phyloP scores from a whole-genome alignment of 805 yeast species.

The Ogataea degrootiae region DNA sequence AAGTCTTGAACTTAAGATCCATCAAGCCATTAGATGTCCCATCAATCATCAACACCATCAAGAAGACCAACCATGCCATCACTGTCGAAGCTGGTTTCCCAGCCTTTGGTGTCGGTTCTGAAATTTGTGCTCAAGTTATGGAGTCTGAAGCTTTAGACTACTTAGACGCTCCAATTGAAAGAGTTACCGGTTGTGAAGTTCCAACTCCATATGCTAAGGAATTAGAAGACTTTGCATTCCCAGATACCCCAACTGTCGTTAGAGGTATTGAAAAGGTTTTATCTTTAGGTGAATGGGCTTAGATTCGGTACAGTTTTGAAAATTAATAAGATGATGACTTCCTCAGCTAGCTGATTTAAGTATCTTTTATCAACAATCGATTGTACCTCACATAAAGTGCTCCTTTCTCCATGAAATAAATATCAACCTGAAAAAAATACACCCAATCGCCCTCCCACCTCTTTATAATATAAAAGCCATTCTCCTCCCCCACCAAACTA shows the following conservation, averaged over 20 bases:
- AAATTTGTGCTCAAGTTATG: constrained; percentile 95
- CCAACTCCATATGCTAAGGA: constrained; percentile 98
- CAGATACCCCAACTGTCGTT: constrained; percentile 85
- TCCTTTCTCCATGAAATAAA: too few species aligned
- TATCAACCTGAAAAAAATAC: too few species aligned
- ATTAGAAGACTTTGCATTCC: constrained; percentile 98
- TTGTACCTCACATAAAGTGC: too few species aligned
- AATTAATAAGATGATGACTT: too few species aligned
- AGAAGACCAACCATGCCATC: constrained; percentile 94
- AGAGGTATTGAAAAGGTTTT: constrained; percentile 81
- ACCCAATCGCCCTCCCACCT: too few species aligned
- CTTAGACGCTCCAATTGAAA: constrained; percentile 96
- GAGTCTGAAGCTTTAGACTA: constrained; percentile 97
- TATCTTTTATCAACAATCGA: too few species aligned
- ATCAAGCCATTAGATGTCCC: constrained; percentile 94
- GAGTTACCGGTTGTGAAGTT: constrained; percentile 99
- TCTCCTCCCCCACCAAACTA: too few species aligned
- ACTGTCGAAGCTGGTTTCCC: constrained; percentile 98
- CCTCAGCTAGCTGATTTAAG: too few species aligned
- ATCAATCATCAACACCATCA: constrained; percentile 78
- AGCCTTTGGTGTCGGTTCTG: constrained; percentile 97
- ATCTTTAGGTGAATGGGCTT: constrained; percentile 44
- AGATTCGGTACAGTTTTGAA: background rate
- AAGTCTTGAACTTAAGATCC: constrained; percentile 92
- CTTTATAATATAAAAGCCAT: too few species aligned